A percentile compares a stretch with the other conserved stretches of the same genome.
Evolutionary conservation across 768 basidiomycete genomes (phyloP).

Genomic region (Lentinus brumalis): DNA sequence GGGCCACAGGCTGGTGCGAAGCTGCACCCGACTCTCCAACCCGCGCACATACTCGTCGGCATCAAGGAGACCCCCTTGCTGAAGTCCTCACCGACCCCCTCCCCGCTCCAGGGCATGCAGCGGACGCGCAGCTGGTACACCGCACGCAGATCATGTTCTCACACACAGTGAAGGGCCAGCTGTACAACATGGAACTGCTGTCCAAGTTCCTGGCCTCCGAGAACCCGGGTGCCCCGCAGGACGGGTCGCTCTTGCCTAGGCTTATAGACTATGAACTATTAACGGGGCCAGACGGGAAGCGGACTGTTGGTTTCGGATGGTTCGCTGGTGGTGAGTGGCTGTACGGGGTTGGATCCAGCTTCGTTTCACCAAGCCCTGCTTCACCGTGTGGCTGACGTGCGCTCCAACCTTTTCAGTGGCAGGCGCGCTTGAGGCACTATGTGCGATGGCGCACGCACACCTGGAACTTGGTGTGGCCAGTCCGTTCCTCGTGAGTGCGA

Average conservation of each 20-base stretch:
- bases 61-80: conserved; percentile 81
- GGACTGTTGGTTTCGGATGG: conserved; percentile 90
- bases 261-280: conserved; percentile 89
- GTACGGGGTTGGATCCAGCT: too few species aligned
- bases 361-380: too few species aligned
- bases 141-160: conserved; percentile 91
- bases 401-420: conserved; percentile 53
- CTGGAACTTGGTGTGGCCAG: conserved; percentile 78
- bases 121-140: conserved; percentile 29
- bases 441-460: conserved; percentile 75
- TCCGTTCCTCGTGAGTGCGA: conserved; percentile 73
- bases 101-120: conserved; percentile 26
- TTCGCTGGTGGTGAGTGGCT: conserved; percentile 76
- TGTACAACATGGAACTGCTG: conserved; percentile 82
- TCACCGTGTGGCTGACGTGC: background rate
- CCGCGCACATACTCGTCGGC: conserved; percentile 78
- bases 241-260: conserved; percentile 39
- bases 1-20: conserved; percentile 72
- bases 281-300: conserved; percentile 59
- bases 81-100: conserved; percentile 56
- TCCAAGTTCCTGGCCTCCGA: conserved; percentile 55
- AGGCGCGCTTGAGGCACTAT: conserved; percentile 81
- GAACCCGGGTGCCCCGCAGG: conserved; percentile 6
- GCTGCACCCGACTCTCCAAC: conserved; percentile 53
- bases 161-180: conserved; percentile 86